Base-by-base conservation (phyloP, 2,329 filamentous ascomycete species). In the Cladorrhinum sp. region DNA sequence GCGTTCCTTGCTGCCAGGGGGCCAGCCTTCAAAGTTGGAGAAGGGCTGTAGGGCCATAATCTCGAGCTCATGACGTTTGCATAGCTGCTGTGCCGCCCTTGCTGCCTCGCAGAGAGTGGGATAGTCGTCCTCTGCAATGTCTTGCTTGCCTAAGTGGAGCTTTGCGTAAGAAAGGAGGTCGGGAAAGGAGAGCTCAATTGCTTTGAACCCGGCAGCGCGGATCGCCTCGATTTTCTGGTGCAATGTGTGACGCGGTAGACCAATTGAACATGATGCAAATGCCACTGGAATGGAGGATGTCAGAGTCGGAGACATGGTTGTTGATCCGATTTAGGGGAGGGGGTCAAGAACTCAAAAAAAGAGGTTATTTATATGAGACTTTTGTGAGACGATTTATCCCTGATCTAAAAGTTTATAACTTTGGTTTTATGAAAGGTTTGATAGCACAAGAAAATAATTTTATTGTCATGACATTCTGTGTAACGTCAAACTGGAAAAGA, bases 21-120 rank as follows among this genome's bases (percentile, higher is more conserved):
- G 75, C 89, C 89, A 93, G 1, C 89, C 90, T 67, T 93, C 89
- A 61, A 91, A 92, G 67, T 92, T 90, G 16, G 85, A 77, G 67
- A 93, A 92, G 0, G 89, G 89, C 68, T 93, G 89, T 5, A 92
- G 74, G 77, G 92, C 88, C 71, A 92, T 80, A 59, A 92, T 81
- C 36, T 80, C 76, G 1, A 92, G 73, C 0, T 75, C 73, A 33
- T 85, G 76, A 10, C 81, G 76, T 24, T 81, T 74, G 54, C 83
- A 86, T 52, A 88, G 72, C 0, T 74, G 73, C 56, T 78, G 80
- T 55, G 91, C 81, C 42, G 83, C 76, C 16, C 70, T 69, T 0
- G 82, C 86, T 0, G 86, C 80, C 1, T 75, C 73, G 58, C 79
- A 79, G 0, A 92, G 77, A 2, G 80, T 73, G 18, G 81, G 74